phyloP scores from a whole-genome alignment of 1,284 basidiomycete species.

The Marasmius fiardii region DNA sequence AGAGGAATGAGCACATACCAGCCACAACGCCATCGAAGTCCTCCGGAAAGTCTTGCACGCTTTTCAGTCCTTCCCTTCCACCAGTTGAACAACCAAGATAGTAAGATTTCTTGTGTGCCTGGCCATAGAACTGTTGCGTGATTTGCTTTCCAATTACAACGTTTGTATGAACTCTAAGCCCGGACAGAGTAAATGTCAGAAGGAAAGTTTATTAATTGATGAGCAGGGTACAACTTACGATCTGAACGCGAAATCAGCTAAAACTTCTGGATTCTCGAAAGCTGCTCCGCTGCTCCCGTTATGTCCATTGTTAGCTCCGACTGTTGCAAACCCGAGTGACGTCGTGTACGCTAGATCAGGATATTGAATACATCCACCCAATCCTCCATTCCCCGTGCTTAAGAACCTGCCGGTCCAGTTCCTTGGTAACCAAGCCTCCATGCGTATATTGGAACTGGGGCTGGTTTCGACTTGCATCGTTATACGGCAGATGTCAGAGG shows the following conservation, averaged over 20 bases:
- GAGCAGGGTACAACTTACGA: too few species aligned
- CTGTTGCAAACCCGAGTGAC: conserved; percentile 9
- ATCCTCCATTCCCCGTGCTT: not conserved
- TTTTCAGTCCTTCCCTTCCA: conserved; percentile 18
- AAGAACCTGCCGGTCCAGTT: conserved; percentile 13
- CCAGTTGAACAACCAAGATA: conserved; percentile 21
- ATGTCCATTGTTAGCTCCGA: conserved; percentile 14
- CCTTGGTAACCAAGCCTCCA: conserved; percentile 13
- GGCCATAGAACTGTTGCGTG: conserved; percentile 14
- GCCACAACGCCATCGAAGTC: conserved; percentile 21
- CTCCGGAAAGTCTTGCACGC: conserved; percentile 16
- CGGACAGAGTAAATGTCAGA: not conserved
- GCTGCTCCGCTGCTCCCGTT: conserved; percentile 10
- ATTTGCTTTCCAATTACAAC: conserved; percentile 17
- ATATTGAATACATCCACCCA: conserved; percentile 6
- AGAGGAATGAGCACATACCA: conserved; percentile 5
- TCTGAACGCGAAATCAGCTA: conserved; percentile 11
- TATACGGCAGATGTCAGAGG: conserved; percentile 12
- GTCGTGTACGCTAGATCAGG: conserved; percentile 9
- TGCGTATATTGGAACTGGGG: conserved; percentile 5
- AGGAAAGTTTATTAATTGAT: not conserved
- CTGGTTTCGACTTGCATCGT: conserved; percentile 10
- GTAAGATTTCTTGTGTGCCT: conserved; percentile 12
- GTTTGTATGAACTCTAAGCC: conserved; percentile 11
- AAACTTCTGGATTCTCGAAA: conserved; percentile 8